Base-by-base conservation (phyloP, 202 grass and related monocot species). In the Alloteropsis angusta region DNA sequence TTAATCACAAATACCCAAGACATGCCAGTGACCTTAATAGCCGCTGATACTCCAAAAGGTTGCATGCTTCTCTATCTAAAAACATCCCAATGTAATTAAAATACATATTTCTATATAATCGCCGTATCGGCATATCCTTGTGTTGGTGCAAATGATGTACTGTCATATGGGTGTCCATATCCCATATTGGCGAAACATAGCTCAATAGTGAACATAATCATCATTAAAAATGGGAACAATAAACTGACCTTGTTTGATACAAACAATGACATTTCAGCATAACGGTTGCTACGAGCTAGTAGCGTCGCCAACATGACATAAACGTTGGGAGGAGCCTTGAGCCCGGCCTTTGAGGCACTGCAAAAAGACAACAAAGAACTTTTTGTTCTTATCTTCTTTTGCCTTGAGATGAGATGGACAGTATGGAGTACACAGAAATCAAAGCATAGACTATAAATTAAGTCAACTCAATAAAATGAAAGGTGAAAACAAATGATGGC, bases 181-280 rank as follows among this genome's bases (percentile, higher is more conserved):
- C 9, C 23, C 12, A 4, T 58, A 28, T 28, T 0, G 18, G 8
- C 6, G 23, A 58, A 58, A 58, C 5, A 58, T 14, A 58, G 23
- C 5, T 26, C 4, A 28, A 14, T 28, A 28, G 22, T 28, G 11
- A 75, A 25, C 14, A 66, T 13, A 71, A 41, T 48, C 10, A 25
- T 38, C 11, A 71, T 62, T 22, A 46, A 61, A 21, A 43, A 61
- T 30, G 44, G 71, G 45, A 78, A 80, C 55, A 68, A 72, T 39
- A 58, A 45, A 77, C 85, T 85, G 58, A 95, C 96, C 96, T 95
- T 95, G 68, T 92, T 91, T 75, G 87, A 84, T 54, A 98, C 86
- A 89, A 93, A 95, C 56, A 98, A 78, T 66, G 81, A 53, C 62
- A 98, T 88, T 85, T 90, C 87, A 90, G 83, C 69, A 84, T 87